These are phyloP conservation scores for Dioscorea alata DNA, from an alignment of 106 monocot species.

Conservation along the genomic window DNA sequence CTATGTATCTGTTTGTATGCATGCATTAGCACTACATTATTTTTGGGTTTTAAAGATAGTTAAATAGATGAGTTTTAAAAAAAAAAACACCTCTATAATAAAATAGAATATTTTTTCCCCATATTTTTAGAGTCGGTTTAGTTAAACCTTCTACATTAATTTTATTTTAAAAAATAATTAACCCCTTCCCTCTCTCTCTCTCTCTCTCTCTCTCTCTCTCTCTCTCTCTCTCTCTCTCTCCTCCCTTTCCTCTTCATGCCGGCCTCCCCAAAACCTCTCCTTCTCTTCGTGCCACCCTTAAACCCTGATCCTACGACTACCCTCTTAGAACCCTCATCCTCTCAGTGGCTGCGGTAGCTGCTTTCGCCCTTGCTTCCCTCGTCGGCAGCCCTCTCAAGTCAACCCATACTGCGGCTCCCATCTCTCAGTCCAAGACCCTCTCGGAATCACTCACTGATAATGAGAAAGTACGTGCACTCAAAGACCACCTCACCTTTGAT, in stretches of 20 bases:
- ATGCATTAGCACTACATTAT: too few relatives aligned
- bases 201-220: too few relatives aligned
- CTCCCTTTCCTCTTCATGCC: not conserved
- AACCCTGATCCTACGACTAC: not conserved
- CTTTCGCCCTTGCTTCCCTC: constrained; percentile 15
- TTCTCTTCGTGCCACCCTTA: constrained; percentile 17
- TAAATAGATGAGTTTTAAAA: too few relatives aligned
- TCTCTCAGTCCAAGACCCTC: constrained; percentile 4
- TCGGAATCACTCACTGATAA: constrained; percentile 22
- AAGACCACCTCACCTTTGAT: constrained; percentile 24
- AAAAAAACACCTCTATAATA: too few relatives aligned
- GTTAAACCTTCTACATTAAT: too few relatives aligned
- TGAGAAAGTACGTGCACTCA: constrained; percentile 31
- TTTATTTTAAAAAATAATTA: too few relatives aligned
- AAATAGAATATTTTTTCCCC: too few relatives aligned
- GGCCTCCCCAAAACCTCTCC: constrained; percentile 1
- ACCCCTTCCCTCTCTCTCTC: too few relatives aligned
- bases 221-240: too few relatives aligned
- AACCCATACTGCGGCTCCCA: constrained; percentile 7
- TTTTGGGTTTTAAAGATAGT: too few relatives aligned
- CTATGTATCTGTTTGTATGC: too few relatives aligned
- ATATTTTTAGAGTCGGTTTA: too few relatives aligned
- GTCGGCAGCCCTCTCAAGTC: constrained; percentile 20
- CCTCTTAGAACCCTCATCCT: constrained; percentile 10
- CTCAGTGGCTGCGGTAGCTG: constrained; percentile 7